Base-by-base conservation (phyloP, 108 stramenopile species). In the Nitzschia inconspicua region DNA sequence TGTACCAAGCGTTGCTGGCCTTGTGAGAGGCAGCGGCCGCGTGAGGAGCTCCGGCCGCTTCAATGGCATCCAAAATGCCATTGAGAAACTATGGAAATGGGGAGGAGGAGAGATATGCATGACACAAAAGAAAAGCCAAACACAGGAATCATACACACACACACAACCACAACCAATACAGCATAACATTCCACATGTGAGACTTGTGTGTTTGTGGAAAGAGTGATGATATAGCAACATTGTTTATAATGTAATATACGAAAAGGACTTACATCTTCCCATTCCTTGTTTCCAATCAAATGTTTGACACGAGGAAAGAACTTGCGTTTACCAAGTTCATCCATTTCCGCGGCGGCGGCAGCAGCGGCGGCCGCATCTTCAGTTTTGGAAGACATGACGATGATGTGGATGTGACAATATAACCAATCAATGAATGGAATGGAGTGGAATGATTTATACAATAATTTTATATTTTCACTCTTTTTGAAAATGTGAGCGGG, bases 301-400 rank as follows among this genome's bases (percentile, higher is more conserved):
- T 72, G 70, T 29, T 72, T 72, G 32, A 72, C 70, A 2, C 70
- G 36, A 32, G 70, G 70, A 58, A 72, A 72, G 57, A 72, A 72
- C 24, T 63, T 30, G 10, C 70, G 62, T 32, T 64, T 72, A 16
- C 47, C 51, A 16, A 28, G 47, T 23, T 37, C 35, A 19, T 26
- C 47, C n/a, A n/a, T n/a, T n/a, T n/a, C n/a, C n/a, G n/a, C n/a
- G n/a, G n/a, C n/a, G n/a, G n/a, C n/a, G n/a, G n/a, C n/a, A n/a
- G n/a, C n/a, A n/a, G n/a, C n/a, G n/a, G n/a, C n/a, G n/a, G n/a
- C n/a, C n/a, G n/a, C n/a, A n/a, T n/a, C n/a, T n/a, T n/a, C n/a
- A n/a, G n/a, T n/a, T n/a, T n/a, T n/a, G n/a, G n/a, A n/a, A n/a
- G n/a, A n/a, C n/a, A n/a, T n/a, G n/a, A n/a, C n/a, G n/a, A n/a